Conservation (phyloP, 169 alveolate species). For the Blepharisma undulans region DNA sequence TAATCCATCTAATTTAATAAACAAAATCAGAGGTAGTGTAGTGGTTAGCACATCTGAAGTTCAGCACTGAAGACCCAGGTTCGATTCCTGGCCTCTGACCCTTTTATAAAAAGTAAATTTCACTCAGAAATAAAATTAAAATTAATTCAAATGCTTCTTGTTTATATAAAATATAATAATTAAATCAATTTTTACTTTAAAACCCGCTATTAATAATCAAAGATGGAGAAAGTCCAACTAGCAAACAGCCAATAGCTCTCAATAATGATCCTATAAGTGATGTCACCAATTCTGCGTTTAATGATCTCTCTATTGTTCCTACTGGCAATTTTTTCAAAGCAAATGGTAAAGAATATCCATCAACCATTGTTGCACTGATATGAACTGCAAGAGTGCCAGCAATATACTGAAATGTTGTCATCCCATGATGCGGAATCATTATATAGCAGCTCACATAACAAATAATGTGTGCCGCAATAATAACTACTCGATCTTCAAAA, state of each 20-base stretch:
- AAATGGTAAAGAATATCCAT: slow-evolving; percentile 49
- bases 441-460: slow-evolving; percentile 3
- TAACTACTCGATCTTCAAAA: slow-evolving; percentile 13
- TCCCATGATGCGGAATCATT: background rate
- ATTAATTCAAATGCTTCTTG: no score
- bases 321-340: slow-evolving; percentile 52
- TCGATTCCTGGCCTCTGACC: background rate
- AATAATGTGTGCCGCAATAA: background rate
- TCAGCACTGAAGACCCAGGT: no score
- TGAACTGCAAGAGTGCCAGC: slow-evolving; percentile 1
- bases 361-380: slow-evolving; percentile 7
- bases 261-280: slow-evolving; percentile 34
- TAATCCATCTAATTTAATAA: no score
- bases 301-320: slow-evolving; percentile 29
- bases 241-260: slow-evolving; percentile 4
- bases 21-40: background rate
- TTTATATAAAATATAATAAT: no score
- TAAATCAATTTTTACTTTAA: no score
- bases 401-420: slow-evolving; percentile 27
- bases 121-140: no score
- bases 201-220: background rate
- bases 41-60: background rate
- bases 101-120: background rate
- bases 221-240: background rate
- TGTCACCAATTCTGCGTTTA: slow-evolving; percentile 47